Percentiles rank a stretch among this genome's conserved stretches.
phyloP scores from a whole-genome alignment of 139 green algal genomes.

The Coelastrella sp. region DNA sequence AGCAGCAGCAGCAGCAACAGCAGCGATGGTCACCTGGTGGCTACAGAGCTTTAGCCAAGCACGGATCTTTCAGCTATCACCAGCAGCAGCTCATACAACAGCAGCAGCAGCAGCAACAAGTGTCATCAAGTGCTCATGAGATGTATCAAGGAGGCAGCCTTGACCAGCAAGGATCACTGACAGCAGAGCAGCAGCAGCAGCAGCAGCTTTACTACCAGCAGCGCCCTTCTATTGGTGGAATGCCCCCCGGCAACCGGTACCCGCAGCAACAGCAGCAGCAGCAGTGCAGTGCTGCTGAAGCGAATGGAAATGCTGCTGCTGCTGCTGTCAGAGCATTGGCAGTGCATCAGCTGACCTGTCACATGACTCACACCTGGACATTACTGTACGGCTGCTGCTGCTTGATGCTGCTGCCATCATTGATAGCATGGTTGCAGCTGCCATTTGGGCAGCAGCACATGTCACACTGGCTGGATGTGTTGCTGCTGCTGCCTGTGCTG shows the following conservation, averaged over 20 bases:
- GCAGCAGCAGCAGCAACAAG: neutral
- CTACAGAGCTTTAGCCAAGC: neutral
- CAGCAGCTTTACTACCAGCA: constrained; percentile 4
- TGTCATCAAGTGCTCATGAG: neutral
- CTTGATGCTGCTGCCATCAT: constrained; percentile 43
- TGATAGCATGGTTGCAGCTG: constrained; percentile 37
- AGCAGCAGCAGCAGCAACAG: constrained; percentile 6
- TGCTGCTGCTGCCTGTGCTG: constrained; percentile 46
- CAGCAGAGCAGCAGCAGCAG: constrained; percentile 1
- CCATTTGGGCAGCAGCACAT: constrained; percentile 35
- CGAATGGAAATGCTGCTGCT: neutral
- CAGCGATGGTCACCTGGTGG: neutral
- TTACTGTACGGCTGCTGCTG: constrained; percentile 43
- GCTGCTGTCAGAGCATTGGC: neutral
- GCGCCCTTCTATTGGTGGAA: neutral
- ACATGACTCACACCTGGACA: constrained; percentile 22
- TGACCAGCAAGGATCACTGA: neutral
- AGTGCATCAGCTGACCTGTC: constrained; percentile 42
- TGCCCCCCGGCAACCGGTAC: neutral
- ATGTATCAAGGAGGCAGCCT: neutral
- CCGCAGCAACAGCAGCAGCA: constrained; percentile 24
- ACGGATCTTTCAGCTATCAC: neutral
- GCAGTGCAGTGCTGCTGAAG: neutral
- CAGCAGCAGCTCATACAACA: neutral
- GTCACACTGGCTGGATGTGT: constrained; percentile 16